A percentile compares a stretch with the other conserved stretches of the same genome.
phyloP scores from a whole-genome alignment of 352 stramenopile genomes.

The Blastocystis sp. region DNA sequence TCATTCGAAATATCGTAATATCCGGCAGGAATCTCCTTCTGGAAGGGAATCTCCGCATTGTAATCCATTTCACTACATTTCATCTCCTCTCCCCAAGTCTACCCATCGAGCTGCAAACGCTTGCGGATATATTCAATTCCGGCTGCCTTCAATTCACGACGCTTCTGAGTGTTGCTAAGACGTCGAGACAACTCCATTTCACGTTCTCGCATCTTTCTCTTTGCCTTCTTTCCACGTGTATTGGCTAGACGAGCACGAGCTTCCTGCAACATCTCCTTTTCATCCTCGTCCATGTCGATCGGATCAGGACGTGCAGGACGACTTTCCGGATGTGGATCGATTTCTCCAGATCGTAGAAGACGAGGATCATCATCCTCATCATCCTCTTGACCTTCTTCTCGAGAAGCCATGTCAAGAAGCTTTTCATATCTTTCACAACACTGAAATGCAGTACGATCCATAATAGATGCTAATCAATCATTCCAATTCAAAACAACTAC shows the following conservation, averaged over 20 bases:
- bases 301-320: slow-evolving; percentile 93
- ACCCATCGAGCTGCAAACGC: slow-evolving; percentile 64
- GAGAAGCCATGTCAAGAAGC: slow-evolving; percentile 83
- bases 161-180: slow-evolving; percentile 90
- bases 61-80: slow-evolving; percentile 87
- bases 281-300: slow-evolving; percentile 99
- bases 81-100: background rate
- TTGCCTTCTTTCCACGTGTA: slow-evolving; percentile 73
- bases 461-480: slow-evolving; percentile 75
- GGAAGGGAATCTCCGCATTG: slow-evolving; percentile 92
- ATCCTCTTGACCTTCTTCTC: slow-evolving; percentile 72
- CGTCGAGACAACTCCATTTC: slow-evolving; percentile 88
- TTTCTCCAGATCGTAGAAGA: slow-evolving; percentile 79
- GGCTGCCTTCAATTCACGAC: slow-evolving; percentile 90
- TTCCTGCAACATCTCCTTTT: slow-evolving; percentile 98
- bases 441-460: slow-evolving; percentile 90
- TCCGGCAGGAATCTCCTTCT: slow-evolving; percentile 85
- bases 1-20: slow-evolving; percentile 90
- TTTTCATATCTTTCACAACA: slow-evolving; percentile 97
- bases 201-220: slow-evolving; percentile 76
- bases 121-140: slow-evolving; percentile 72
- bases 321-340: slow-evolving; percentile 94
- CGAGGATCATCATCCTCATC: slow-evolving; percentile 67
- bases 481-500: background rate
- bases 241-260: slow-evolving; percentile 89